A percentile compares a stretch with the other conserved stretches of the same genome.
Conservation (phyloP, 2,329 filamentous ascomycete species). For the Ascochyta rabiei region DNA sequence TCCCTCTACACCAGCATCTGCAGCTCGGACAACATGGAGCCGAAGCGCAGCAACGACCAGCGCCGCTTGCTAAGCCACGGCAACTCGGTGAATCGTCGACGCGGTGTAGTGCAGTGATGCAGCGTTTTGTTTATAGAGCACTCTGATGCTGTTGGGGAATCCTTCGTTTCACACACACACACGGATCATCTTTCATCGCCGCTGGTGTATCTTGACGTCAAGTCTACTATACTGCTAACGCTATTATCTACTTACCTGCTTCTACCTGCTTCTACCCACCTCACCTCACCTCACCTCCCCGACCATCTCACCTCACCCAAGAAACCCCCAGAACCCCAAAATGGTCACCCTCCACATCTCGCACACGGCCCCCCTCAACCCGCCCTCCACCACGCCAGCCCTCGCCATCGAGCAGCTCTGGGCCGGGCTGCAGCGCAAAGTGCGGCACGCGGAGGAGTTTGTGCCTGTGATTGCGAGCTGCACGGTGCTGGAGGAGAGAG, state of each 20-base stretch:
- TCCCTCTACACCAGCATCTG: not conserved
- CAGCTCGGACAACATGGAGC: constrained; percentile 12
- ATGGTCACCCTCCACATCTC: constrained; percentile 51
- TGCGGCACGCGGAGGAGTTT: constrained; percentile 54
- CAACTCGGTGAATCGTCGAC: not conserved
- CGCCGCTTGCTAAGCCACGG: not conserved
- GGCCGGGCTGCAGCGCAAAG: constrained; percentile 55
- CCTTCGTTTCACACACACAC: too few relatives aligned
- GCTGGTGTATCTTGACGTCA: not conserved
- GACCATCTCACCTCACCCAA: not conserved
- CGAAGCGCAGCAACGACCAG: constrained; percentile 5
- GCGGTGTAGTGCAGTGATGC: not conserved
- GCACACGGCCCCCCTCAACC: constrained; percentile 55
- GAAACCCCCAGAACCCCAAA: constrained; percentile 12
- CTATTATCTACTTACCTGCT: not conserved
- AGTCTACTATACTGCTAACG: not conserved
- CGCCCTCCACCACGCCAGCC: constrained; percentile 40
- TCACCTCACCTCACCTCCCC: not conserved
- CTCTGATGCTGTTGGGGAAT: too few relatives aligned
- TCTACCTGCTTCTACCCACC: too few relatives aligned
- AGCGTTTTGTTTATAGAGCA: too few relatives aligned
- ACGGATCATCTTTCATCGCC: too few relatives aligned
- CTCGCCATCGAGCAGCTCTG: constrained; percentile 49
- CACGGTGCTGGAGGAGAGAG: constrained; percentile 49
- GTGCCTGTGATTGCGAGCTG: constrained; percentile 52